Base-by-base conservation (phyloP, 2,329 filamentous ascomycete species). In the Podosphaera aphanis region DNA sequence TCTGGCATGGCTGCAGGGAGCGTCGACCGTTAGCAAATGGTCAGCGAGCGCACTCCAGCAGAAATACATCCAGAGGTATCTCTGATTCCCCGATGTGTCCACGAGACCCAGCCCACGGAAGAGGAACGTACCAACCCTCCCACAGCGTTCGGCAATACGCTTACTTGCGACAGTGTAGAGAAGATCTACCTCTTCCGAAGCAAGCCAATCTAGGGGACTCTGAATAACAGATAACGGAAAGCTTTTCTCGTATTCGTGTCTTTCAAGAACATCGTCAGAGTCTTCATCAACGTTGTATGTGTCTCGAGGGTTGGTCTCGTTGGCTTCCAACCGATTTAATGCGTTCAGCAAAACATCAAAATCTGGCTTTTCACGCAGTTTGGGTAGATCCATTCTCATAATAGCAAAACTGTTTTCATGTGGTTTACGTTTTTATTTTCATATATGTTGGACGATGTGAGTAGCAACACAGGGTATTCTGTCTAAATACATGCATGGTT, bases 61-160 rank as follows among this genome's bases (percentile, higher is more conserved):
- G 29, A 13, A 3, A 33, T n/a, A 13, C 5, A 6, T 38, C 19
- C 16, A 6, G 16, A 19, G n/a, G 16, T 39, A 33, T 33, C 13
- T 33, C 11, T 33, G 3, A 20, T 39, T 39, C 37, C 10, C 15
- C 16, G 2, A 4, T 15, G 18, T 8, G 35, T 21, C 18, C 8
- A 20, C 19, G 16, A 35, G 20, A 23, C 4, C 40, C 4, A n/a
- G 23, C 4, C 16, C 10, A 31, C n/a, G 1, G 19, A 38, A 27
- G 16, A 2, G 2, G 3, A 33, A 48, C 62, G 48, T 64, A 74
- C 72, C 74, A 47, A 70, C 71, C 45, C 90, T 71, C 1, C 90
- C 90, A 50, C 85, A 93, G 15, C 88, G 71, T 61, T 94, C 86
- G 38, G 83, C 79, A 49, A 95, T 70, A 42, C 88, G 71, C 49